Evolutionary conservation across 2,329 filamentous ascomycete species (phyloP), one percentile per base, ranked within the genome.

Genomic region (Fusarium tricinctum): DNA sequence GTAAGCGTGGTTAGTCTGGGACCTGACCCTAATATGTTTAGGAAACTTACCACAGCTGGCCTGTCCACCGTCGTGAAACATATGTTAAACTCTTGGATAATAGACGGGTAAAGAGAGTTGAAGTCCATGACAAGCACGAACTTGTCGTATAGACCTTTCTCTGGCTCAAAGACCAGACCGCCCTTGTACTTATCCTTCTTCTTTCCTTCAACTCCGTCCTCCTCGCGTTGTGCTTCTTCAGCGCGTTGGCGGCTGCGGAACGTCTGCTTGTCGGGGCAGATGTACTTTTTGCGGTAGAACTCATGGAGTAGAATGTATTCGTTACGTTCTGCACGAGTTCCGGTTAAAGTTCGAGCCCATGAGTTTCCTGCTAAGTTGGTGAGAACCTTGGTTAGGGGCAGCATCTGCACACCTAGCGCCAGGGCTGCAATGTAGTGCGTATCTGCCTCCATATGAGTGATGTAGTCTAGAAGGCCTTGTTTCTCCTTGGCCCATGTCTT

Each of bases 181-280:
- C 96, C 96, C 83, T 99, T 98, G 84, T 92, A 99, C 80, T 98
- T 99, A 82, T 99, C 97, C 80, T 97, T 99, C 85, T 98, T 99
- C 82, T 97, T 99, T 62, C 87, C 88, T 67, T 93, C 92, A 10
- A 85, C 88, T 15, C 79, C 85, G 22, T 91, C 92, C 47, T 92
- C 91, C 9, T 91, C 90, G 20, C 84, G 64, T 50, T 85, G 84
- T 63, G 93, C 91, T 52, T 94, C 92, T 56, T 93, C 91, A 17
- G 82, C 81, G 74, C 91, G 92, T 48, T 88, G 86, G 62, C 92
- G 92, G 15, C 89, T 89, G 71, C 91, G 94, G 74, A 92, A 93
- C 45, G 86, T 91, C 70, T 93, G 90, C 81, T 99, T 99, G 82
- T 99, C 97, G 0, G 96, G 96, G 76, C 94, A 97, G 63, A 99